phyloP scores from a whole-genome alignment of 495 filamentous ascomycete genomes.

The Penicillium nucicola region DNA sequence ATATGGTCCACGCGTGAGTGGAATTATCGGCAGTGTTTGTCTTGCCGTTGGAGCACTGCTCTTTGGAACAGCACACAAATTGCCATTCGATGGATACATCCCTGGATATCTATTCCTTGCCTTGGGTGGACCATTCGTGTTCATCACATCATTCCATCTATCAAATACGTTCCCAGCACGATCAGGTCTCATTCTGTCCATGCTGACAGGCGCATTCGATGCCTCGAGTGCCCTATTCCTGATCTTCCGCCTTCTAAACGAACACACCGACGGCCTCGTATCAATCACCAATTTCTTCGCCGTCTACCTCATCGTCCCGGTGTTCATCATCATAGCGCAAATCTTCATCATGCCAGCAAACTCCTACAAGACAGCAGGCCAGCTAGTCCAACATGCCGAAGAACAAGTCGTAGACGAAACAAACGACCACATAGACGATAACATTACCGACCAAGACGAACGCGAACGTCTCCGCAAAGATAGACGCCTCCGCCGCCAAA shows the following conservation, averaged over 20 bases:
- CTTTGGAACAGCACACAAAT: conserved; percentile 63
- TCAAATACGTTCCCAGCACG: conserved; percentile 86
- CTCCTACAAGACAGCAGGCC: conserved; percentile 87
- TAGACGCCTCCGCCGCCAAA: conserved; percentile 61
- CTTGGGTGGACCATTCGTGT: conserved; percentile 84
- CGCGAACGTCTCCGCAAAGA: conserved; percentile 58
- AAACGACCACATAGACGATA: conserved; percentile 60
- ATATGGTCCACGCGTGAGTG: conserved; percentile 75
- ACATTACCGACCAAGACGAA: conserved; percentile 42
- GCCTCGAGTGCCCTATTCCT: conserved; percentile 86
- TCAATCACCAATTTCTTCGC: conserved; percentile 72
- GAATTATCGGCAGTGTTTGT: conserved; percentile 67
- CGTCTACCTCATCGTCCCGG: conserved; percentile 69
- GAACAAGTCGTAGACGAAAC: conserved; percentile 41
- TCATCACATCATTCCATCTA: conserved; percentile 90
- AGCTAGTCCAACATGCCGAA: conserved; percentile 72
- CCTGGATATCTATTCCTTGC: conserved; percentile 79
- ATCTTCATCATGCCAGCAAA: conserved; percentile 70
- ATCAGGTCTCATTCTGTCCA: conserved; percentile 79
- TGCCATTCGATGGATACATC: conserved; percentile 71
- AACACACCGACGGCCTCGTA: conserved; percentile 57
- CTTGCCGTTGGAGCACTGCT: conserved; percentile 66
- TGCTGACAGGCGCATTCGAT: conserved; percentile 88
- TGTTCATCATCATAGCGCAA: conserved; percentile 65
- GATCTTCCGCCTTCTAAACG: conserved; percentile 74